phyloP scores from a whole-genome alignment of 768 basidiomycete species.

The Psilocybe azurescens region DNA sequence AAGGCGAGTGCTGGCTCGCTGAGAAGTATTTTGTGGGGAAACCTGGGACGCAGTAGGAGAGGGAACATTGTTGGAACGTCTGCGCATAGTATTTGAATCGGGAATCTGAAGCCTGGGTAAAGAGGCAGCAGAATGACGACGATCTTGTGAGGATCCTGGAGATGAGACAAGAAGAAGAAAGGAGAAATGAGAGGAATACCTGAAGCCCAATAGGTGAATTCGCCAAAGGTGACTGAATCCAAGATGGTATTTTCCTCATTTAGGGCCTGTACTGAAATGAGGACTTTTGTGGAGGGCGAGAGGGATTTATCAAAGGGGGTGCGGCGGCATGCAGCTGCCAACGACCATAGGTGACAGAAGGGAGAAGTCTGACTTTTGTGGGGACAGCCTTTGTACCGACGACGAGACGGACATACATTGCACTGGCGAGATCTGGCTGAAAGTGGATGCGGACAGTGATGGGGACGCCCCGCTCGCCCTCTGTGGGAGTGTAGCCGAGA shows the following conservation, averaged over 20 bases:
- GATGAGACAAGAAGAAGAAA: conserved; percentile 12
- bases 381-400: conserved; percentile 70
- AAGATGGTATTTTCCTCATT: conserved; percentile 57
- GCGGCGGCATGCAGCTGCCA: conserved; percentile 73
- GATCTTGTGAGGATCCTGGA: conserved; percentile 14
- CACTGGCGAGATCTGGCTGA: conserved; percentile 50
- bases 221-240: conserved; percentile 73
- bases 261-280: conserved; percentile 67
- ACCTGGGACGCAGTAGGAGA: conserved; percentile 44
- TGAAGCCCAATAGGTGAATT: conserved; percentile 66
- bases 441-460: conserved; percentile 72
- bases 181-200: conserved; percentile 34
- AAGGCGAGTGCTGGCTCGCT: conserved; percentile 36
- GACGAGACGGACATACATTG: conserved; percentile 74
- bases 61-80: conserved; percentile 44
- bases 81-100: conserved; percentile 38
- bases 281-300: conserved; percentile 46
- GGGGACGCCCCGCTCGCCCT: conserved; percentile 66
- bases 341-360: conserved; percentile 48
- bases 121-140: conserved; percentile 24
- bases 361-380: conserved; percentile 66
- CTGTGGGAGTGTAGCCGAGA: conserved; percentile 64
- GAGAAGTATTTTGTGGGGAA: conserved; percentile 29
- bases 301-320: conserved; percentile 55
- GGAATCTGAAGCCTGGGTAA: conserved; percentile 39